These are phyloP conservation scores for Aspergillus ostianus DNA, from an alignment of 495 filamentous ascomycete genomes.

Conservation along the genomic window DNA sequence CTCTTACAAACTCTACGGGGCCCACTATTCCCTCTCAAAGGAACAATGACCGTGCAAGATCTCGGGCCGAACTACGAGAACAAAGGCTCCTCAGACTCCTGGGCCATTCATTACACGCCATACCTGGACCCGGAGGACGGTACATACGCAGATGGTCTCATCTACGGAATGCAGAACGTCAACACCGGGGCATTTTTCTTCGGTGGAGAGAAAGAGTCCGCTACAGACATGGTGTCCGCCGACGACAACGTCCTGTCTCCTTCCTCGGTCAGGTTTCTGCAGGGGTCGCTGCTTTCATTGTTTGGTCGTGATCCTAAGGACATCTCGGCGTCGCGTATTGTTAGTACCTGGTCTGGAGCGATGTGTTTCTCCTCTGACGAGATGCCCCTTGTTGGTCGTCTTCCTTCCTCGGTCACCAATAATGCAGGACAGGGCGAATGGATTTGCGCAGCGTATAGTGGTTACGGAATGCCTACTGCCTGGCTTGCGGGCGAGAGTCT, in stretches of 20 bases:
- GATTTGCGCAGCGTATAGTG: constrained; percentile 65
- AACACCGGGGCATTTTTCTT: constrained; percentile 43
- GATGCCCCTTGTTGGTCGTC: constrained; percentile 65
- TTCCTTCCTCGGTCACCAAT: constrained; percentile 51
- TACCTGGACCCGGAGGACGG: constrained; percentile 17
- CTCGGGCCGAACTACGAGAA: not conserved
- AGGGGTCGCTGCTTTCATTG: constrained; percentile 27
- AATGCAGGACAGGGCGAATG: constrained; percentile 43
- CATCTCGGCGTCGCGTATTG: constrained; percentile 18
- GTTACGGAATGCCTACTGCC: constrained; percentile 87
- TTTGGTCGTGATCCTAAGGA: constrained; percentile 37
- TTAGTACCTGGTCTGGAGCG: constrained; percentile 75
- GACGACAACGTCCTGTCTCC: constrained; percentile 48
- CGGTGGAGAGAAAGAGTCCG: constrained; percentile 60
- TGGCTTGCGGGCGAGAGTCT: constrained; percentile 66
- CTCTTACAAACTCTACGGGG: not conserved
- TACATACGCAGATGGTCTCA: constrained; percentile 60
- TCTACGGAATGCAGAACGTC: constrained; percentile 73
- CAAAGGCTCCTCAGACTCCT: constrained; percentile 14
- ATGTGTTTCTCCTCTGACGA: constrained; percentile 76
- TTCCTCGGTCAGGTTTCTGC: constrained; percentile 28
- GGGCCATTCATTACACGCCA: constrained; percentile 33
- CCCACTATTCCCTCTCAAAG: not conserved
- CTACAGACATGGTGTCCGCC: constrained; percentile 55
- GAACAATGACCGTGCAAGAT: not conserved